phyloP scores from a whole-genome alignment of 768 basidiomycete genomes.

The Gymnopilus junonius region DNA sequence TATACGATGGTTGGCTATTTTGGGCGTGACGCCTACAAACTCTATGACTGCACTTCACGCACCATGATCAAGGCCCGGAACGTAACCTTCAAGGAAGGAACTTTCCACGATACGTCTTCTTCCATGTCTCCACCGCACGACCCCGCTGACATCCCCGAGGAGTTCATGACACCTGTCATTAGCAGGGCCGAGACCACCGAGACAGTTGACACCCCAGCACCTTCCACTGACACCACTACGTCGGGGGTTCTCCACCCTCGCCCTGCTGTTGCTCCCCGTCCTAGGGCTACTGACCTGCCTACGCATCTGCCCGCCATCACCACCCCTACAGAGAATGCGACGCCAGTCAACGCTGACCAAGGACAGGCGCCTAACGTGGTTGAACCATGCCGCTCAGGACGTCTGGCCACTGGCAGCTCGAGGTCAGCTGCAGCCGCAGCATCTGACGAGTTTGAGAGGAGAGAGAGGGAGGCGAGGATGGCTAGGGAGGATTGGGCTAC shows the following conservation, averaged over 20 bases:
- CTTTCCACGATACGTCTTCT: slow-evolving; percentile 9
- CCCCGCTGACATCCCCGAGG: background rate
- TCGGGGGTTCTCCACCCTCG: background rate
- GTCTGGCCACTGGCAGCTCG: background rate
- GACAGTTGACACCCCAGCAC: background rate
- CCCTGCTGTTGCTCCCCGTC: too few species aligned
- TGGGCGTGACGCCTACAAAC: slow-evolving; percentile 22
- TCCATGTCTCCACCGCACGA: background rate
- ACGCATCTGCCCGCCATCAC: background rate
- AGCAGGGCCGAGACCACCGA: too few species aligned
- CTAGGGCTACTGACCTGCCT: background rate
- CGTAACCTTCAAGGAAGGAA: slow-evolving; percentile 31
- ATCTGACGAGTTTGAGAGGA: background rate
- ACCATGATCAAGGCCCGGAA: slow-evolving; percentile 19
- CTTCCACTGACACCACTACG: background rate
- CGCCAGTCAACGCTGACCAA: too few species aligned
- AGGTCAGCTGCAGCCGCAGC: background rate
- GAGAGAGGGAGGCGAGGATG: background rate
- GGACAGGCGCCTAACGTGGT: background rate
- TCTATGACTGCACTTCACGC: slow-evolving; percentile 16
- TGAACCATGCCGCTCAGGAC: background rate
- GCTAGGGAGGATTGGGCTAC: background rate
- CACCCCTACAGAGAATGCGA: too few species aligned
- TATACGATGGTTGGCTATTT: slow-evolving; percentile 27
- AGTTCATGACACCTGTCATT: background rate